A percentile compares a stretch with the other conserved stretches of the same genome.
These are phyloP conservation scores for Colletotrichum kahawae DNA, from an alignment of 2,329 filamentous ascomycete species.

Conservation along the genomic window DNA sequence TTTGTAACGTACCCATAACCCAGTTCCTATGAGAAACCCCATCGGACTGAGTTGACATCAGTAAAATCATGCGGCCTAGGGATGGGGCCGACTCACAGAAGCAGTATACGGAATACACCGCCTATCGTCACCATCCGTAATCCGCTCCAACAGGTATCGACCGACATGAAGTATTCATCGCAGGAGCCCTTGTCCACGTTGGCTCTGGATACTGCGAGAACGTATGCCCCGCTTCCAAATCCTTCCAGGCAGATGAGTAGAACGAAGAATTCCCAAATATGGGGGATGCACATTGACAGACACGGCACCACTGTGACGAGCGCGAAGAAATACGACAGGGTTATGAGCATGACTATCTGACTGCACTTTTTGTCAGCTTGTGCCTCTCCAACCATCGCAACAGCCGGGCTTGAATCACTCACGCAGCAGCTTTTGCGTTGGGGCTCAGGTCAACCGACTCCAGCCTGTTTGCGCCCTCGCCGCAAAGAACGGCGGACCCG, in stretches of 20 bases:
- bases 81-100: background rate
- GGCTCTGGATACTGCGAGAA: background rate
- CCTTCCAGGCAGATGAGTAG: background rate
- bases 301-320: background rate
- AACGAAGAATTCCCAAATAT: background rate
- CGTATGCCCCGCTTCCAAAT: background rate
- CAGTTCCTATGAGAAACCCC: background rate
- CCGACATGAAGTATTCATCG: background rate
- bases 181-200: background rate
- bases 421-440: background rate
- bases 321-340: background rate
- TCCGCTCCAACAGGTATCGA: background rate
- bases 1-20: background rate
- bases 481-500: background rate
- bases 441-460: background rate
- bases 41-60: background rate
- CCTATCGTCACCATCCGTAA: background rate
- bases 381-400: background rate
- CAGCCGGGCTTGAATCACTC: background rate
- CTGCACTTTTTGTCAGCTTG: background rate
- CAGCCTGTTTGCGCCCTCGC: background rate
- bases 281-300: background rate
- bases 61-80: background rate
- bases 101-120: background rate
- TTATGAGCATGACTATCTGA: background rate